Evolutionary conservation across 257 asterid species (phyloP).

Genomic region (Solanum arcanum): DNA sequence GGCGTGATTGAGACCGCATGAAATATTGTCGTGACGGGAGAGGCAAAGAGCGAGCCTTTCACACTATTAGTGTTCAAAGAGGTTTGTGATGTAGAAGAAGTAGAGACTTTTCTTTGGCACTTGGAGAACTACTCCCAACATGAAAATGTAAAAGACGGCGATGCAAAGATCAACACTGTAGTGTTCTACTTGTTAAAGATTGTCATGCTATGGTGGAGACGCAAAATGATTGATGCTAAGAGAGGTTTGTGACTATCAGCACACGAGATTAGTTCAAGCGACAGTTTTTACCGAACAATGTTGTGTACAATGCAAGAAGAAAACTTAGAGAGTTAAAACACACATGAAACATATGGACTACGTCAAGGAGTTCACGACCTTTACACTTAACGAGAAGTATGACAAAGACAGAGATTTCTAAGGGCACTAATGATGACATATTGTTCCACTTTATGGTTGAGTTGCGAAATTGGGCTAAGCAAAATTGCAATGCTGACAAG

Average conservation of each 20-base stretch:
- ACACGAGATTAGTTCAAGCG: not conserved
- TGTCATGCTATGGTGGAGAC: not conserved
- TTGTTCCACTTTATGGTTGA: not conserved
- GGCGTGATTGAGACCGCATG: not conserved
- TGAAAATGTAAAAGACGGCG: not conserved
- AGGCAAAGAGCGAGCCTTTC: not conserved
- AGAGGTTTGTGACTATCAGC: not conserved
- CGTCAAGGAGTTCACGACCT: not conserved
- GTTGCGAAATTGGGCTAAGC: not conserved
- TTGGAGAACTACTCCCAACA: not conserved
- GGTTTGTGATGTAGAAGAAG: not conserved
- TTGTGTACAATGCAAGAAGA: not conserved
- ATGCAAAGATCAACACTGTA: not conserved
- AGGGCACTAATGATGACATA: not conserved
- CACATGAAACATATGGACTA: not conserved
- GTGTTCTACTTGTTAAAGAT: not conserved
- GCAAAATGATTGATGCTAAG: not conserved
- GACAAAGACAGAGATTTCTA: too few relatives aligned
- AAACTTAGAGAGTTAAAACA: not conserved
- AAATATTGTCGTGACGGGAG: not conserved
- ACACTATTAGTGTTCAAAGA: not conserved
- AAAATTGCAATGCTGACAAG: not conserved
- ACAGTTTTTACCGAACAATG: not conserved
- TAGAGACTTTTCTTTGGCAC: not conserved
- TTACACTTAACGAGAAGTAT: not conserved